Base-by-base conservation (phyloP, 441 rosid species). In the Omphalea diandra region DNA sequence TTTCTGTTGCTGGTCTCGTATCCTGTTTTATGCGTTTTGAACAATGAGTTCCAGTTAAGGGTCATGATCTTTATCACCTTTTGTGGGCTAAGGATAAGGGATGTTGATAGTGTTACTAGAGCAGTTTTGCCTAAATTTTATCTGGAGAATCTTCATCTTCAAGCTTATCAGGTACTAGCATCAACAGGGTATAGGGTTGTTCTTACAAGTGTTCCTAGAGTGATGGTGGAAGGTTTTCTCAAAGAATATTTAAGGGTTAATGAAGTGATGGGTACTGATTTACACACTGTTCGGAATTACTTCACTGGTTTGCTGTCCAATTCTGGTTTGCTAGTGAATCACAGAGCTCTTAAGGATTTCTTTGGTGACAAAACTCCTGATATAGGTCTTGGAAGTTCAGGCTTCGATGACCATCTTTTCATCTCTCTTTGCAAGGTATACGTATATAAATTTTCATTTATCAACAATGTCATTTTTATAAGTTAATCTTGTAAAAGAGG, bases 51-150 rank as follows among this genome's bases (percentile, higher is more conserved):
- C 35, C 74, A 85, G 52, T 64, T 91, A 68, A 84, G 82, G 63
- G 71, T 81, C 27, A 83, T 91, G 87, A 81, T 86, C 46, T 91
- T 94, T 66, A 77, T 94, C 14, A 77, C 97, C 54, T 91, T 94
- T 67, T 88, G 83, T 73, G 94, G 97, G 80, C 84, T 94, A 41
- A 86, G 70, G 62, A 68, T 61, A 20, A 84, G 73, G 77, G 83
- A 86, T 68, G 76, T 85, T 71, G 88, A 91, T n/a, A 78, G 63
- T 33, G 91, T 88, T 61, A 74, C 87, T 31, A 84, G 89, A 63
- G 90, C 98, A 46, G 97, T 94, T 75, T 62, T 94, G 73, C 97
- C 98, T 0, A 94, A 94, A 80, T 91, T 90, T 84, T 90, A 84
- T 71, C 90, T 94, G 0, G 98, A 94, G 68, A 88, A 86, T 68